phyloP scores from a whole-genome alignment of 345 rosid species.

The Clausena lansium region DNA sequence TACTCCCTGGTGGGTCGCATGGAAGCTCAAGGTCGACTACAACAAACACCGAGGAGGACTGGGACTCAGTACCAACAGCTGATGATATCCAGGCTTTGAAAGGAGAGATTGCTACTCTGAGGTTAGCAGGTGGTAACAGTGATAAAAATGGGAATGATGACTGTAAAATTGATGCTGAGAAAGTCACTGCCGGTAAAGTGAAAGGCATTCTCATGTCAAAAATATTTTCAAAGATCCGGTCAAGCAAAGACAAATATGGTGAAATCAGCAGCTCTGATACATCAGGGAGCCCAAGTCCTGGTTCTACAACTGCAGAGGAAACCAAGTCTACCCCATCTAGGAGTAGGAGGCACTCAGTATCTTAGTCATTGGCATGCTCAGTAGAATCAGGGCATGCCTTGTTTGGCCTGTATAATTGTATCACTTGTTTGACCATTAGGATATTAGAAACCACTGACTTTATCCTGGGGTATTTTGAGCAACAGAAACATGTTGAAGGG shows the following conservation, averaged over 20 bases:
- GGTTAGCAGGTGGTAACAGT: slow-evolving; percentile 24
- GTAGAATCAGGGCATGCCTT: background rate
- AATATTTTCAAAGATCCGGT: slow-evolving; percentile 61
- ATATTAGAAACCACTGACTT: slow-evolving; percentile 24
- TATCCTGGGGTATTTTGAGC: slow-evolving; percentile 11
- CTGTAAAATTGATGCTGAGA: slow-evolving; percentile 36
- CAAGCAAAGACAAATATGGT: slow-evolving; percentile 54
- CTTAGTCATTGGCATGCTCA: slow-evolving; percentile 20
- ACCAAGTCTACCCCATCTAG: slow-evolving; percentile 77
- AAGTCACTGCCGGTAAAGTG: slow-evolving; percentile 37
- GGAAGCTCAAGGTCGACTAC: slow-evolving; percentile 85
- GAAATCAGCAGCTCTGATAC: slow-evolving; percentile 71
- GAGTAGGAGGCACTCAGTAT: slow-evolving; percentile 58
- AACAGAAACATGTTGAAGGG: slow-evolving; percentile 15
- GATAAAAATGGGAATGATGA: slow-evolving; percentile 25
- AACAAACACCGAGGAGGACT: slow-evolving; percentile 87
- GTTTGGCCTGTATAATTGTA: slow-evolving; percentile 32
- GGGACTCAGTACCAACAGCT: slow-evolving; percentile 75
- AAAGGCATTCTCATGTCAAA: slow-evolving; percentile 58
- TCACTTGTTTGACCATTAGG: slow-evolving; percentile 29
- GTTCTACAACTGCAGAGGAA: slow-evolving; percentile 61
- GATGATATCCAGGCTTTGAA: slow-evolving; percentile 71
- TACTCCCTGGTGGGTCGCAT: slow-evolving; percentile 58
- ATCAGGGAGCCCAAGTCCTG: slow-evolving; percentile 54
- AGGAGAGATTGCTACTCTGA: slow-evolving; percentile 58